A percentile compares a stretch with the other conserved stretches of the same genome.
phyloP scores from a whole-genome alignment of 1,284 basidiomycete genomes.

The Ceratobasidium theobromae region DNA sequence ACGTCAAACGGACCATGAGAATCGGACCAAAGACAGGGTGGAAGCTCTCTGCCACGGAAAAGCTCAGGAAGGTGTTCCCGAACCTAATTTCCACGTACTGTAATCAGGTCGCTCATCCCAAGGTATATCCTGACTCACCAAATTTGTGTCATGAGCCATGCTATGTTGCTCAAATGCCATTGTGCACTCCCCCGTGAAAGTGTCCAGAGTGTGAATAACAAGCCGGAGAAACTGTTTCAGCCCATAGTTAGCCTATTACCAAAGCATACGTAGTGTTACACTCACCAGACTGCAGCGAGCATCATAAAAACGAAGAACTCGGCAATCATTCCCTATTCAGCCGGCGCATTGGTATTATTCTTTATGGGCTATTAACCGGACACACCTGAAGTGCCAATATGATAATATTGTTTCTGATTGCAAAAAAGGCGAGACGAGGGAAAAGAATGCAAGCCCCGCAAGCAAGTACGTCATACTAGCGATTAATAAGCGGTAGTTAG shows the following conservation, averaged over 20 bases:
- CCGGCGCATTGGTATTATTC: not conserved
- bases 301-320: slow-evolving; percentile 85
- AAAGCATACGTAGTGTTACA: not conserved
- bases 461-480: slow-evolving; percentile 73
- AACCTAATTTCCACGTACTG: not conserved
- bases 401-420: slow-evolving; percentile 79
- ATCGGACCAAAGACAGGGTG: slow-evolving; percentile 84
- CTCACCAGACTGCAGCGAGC: slow-evolving; percentile 69
- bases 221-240: slow-evolving; percentile 65
- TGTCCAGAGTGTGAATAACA: slow-evolving; percentile 81
- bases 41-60: slow-evolving; percentile 69
- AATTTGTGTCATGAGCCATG: slow-evolving; percentile 60
- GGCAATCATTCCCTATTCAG: slow-evolving; percentile 50
- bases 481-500: not conserved
- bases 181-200: slow-evolving; percentile 49
- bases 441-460: slow-evolving; percentile 87
- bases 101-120: not conserved
- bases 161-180: slow-evolving; percentile 70
- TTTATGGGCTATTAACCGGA: not conserved
- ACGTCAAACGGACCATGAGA: slow-evolving; percentile 59
- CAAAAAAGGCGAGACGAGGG: slow-evolving; percentile 83
- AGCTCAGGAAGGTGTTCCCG: slow-evolving; percentile 70
- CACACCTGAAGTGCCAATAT: slow-evolving; percentile 52
- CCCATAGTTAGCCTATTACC: not conserved
- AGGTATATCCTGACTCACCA: slow-evolving; percentile 58